phyloP scores from a whole-genome alignment of 1,284 basidiomycete genomes.

The Abortiporus biennis region DNA sequence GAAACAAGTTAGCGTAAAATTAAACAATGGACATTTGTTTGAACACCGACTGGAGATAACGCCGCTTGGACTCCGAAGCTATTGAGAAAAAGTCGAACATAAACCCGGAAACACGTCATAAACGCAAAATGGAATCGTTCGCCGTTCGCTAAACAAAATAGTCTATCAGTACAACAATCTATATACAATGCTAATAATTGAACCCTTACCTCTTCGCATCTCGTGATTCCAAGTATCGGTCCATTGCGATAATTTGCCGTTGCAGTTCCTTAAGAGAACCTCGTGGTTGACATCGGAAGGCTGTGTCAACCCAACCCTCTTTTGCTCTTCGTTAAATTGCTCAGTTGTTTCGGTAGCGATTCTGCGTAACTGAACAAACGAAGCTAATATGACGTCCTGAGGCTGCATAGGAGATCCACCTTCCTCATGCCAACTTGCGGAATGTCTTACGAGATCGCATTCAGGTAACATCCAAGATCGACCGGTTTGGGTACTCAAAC shows the following conservation, averaged over 20 bases:
- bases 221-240: slow-evolving; percentile 60
- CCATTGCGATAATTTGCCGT: slow-evolving; percentile 66
- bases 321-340: slow-evolving; percentile 47
- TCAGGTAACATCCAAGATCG: slow-evolving; percentile 81
- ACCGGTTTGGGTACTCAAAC: slow-evolving; percentile 77
- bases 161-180: no score
- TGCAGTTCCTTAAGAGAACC: slow-evolving; percentile 61
- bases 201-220: slow-evolving; percentile 55
- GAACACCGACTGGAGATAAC: slow-evolving; percentile 43
- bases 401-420: slow-evolving; percentile 51
- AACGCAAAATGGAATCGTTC: slow-evolving; percentile 68
- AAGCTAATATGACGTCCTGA: slow-evolving; percentile 72
- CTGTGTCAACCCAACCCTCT: slow-evolving; percentile 34
- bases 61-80: slow-evolving; percentile 69
- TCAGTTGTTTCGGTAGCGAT: slow-evolving; percentile 78
- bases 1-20: slow-evolving; percentile 1
- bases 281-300: slow-evolving; percentile 66
- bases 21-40: neutral
- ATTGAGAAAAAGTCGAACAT: slow-evolving; percentile 75
- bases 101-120: slow-evolving; percentile 66
- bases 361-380: slow-evolving; percentile 67
- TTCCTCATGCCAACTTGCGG: slow-evolving; percentile 63
- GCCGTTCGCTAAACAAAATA: slow-evolving; percentile 45
- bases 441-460: slow-evolving; percentile 66
- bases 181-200: no score